Conservation (phyloP, 139 green algal species). For the Auxenochlorella pyrenoidosa region DNA sequence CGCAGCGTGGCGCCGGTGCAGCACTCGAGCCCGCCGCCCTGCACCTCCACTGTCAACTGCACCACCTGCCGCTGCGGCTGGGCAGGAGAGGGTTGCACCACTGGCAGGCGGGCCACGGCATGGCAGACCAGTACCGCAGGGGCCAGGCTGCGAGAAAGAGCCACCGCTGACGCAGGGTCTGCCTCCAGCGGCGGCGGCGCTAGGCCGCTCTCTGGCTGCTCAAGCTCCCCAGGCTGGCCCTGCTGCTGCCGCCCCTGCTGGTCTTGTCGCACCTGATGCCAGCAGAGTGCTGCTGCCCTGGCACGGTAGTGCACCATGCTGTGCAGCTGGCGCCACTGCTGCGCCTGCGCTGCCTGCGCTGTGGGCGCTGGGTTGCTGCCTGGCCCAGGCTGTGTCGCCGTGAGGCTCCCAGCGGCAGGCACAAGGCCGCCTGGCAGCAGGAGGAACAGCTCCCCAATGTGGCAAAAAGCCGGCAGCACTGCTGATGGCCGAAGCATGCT, state of each 20-base stretch:
- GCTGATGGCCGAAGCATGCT: background rate
- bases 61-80: background rate
- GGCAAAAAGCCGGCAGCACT: slow-evolving; percentile 2
- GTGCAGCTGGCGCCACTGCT: slow-evolving; percentile 4
- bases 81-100: background rate
- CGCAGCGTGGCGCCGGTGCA: slow-evolving; percentile 12
- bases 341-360: background rate
- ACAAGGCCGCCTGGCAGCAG: background rate
- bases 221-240: no score
- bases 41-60: slow-evolving; percentile 12
- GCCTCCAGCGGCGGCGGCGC: no score
- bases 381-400: background rate
- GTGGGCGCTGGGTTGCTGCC: background rate
- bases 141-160: background rate
- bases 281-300: no score
- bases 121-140: background rate
- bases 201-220: no score
- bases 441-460: slow-evolving; percentile 8
- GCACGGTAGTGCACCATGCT: slow-evolving; percentile 26
- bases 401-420: background rate
- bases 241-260: no score
- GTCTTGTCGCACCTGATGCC: no score
- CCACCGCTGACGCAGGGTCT: background rate
- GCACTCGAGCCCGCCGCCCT: slow-evolving; percentile 5
- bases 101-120: slow-evolving; percentile 1